Conservation (phyloP, 2,329 filamentous ascomycete species). For the Penicillium thymicola region DNA sequence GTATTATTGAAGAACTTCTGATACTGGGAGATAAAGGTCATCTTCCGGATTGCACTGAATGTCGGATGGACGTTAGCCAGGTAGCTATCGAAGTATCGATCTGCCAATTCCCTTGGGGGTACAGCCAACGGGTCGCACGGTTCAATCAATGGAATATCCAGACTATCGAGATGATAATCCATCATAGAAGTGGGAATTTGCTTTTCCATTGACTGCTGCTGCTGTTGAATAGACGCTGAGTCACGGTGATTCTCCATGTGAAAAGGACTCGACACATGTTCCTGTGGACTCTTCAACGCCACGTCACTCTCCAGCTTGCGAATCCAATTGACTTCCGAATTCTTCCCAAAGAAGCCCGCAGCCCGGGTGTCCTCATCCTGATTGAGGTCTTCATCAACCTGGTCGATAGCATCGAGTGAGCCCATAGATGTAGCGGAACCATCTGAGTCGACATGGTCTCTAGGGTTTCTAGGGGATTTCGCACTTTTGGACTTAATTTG, state of each 20-base stretch:
- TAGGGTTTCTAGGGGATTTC: background rate
- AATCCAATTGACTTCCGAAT: slow-evolving; percentile 45
- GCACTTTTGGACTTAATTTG: slow-evolving; percentile 7
- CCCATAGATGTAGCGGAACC: slow-evolving; percentile 28
- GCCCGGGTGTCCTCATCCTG: slow-evolving; percentile 34
- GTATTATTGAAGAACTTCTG: slow-evolving; percentile 28
- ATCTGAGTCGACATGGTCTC: slow-evolving; percentile 14
- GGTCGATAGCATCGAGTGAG: slow-evolving; percentile 42
- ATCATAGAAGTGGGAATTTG: slow-evolving; percentile 26
- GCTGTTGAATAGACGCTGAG: background rate
- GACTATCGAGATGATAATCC: slow-evolving; percentile 42
- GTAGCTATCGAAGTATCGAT: slow-evolving; percentile 39
- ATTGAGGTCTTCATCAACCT: slow-evolving; percentile 43
- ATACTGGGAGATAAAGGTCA: slow-evolving; percentile 40
- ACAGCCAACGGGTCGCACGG: slow-evolving; percentile 36
- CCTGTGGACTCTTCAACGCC: slow-evolving; percentile 16
- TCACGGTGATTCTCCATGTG: background rate
- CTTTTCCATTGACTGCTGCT: background rate
- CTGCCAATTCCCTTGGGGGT: slow-evolving; percentile 36
- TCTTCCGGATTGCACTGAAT: slow-evolving; percentile 41
- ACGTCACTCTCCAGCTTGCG: slow-evolving; percentile 35
- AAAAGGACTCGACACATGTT: background rate
- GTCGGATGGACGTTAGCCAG: slow-evolving; percentile 40
- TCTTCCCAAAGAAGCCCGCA: slow-evolving; percentile 44
- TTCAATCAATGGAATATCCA: slow-evolving; percentile 34